Conservation (phyloP, 2,329 filamentous ascomycete genomes). For the Exophiala calicioides region DNA sequence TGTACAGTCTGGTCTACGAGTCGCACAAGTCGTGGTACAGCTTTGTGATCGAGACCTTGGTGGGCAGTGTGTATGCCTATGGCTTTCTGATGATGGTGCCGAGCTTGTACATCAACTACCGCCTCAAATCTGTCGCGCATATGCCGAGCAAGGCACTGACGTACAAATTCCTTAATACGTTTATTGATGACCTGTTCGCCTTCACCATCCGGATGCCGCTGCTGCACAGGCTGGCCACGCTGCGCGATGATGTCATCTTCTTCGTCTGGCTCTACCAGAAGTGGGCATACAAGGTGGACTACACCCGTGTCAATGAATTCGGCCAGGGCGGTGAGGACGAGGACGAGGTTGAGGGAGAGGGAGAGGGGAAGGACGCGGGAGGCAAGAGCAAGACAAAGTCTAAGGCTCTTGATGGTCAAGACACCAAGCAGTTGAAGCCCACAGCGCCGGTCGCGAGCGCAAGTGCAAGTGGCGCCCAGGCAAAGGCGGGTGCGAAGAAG, state of each 20-base stretch:
- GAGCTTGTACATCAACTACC: slow-evolving; percentile 97
- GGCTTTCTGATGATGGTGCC: slow-evolving; percentile 99
- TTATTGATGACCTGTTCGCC: slow-evolving; percentile 97
- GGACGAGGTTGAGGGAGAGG: slow-evolving; percentile 57
- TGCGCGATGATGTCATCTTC: slow-evolving; percentile 96
- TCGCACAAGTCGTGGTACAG: slow-evolving; percentile 98
- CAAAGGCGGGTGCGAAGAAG: slow-evolving; percentile 27
- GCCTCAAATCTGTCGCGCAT: slow-evolving; percentile 82
- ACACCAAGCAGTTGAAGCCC: slow-evolving; percentile 29
- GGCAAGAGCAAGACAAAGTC: slow-evolving; percentile 2
- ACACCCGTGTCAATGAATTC: slow-evolving; percentile 92
- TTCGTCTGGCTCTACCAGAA: slow-evolving; percentile 96
- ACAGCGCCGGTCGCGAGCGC: slow-evolving; percentile 24
- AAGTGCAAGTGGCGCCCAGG: slow-evolving; percentile 24
- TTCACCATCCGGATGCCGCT: slow-evolving; percentile 99
- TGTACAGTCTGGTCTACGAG: slow-evolving; percentile 89
- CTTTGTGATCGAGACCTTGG: slow-evolving; percentile 90
- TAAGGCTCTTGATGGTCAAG: slow-evolving; percentile 27
- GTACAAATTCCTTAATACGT: slow-evolving; percentile 98
- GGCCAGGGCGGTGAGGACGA: slow-evolving; percentile 97
- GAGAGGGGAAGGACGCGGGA: slow-evolving; percentile 17
- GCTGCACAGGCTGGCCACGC: slow-evolving; percentile 84
- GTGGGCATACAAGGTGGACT: slow-evolving; percentile 90
- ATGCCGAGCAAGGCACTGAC: slow-evolving; percentile 97
- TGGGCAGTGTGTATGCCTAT: slow-evolving; percentile 95